A percentile compares a stretch with the other conserved stretches of the same genome.
phyloP scores from a whole-genome alignment of 257 asterid species.

The Asclepias syriaca region DNA sequence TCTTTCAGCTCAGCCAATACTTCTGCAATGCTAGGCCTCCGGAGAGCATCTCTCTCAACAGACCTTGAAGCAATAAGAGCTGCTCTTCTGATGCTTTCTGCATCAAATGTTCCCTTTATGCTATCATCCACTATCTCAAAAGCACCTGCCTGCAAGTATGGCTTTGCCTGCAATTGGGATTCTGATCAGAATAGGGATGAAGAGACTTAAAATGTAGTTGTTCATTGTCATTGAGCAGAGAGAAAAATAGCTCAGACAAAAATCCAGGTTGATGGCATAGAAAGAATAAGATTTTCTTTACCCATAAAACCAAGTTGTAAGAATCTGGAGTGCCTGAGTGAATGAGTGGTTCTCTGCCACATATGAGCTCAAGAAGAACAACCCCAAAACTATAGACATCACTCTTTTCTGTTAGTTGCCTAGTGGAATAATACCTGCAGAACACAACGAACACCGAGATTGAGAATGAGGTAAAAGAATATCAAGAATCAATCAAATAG shows the following conservation, averaged over 20 bases:
- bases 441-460: constrained; percentile 1
- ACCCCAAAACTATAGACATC: constrained; percentile 93
- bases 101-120: constrained; percentile 62
- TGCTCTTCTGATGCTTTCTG: constrained; percentile 86
- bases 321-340: constrained; percentile 93
- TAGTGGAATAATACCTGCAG: constrained; percentile 77
- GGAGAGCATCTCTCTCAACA: constrained; percentile 78
- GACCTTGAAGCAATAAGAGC: constrained; percentile 77
- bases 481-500: not conserved
- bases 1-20: constrained; percentile 74
- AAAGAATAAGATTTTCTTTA: constrained; percentile 10
- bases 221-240: not conserved
- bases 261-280: not conserved
- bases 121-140: constrained; percentile 85
- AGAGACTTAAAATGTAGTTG: not conserved
- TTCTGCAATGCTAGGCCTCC: constrained; percentile 68
- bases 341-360: constrained; percentile 87
- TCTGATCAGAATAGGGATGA: not conserved
- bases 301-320: constrained; percentile 86
- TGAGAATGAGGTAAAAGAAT: not conserved
- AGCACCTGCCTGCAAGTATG: constrained; percentile 92
- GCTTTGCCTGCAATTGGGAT: constrained; percentile 71
- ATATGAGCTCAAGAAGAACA: constrained; percentile 86
- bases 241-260: not conserved
- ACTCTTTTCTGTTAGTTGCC: constrained; percentile 86